phyloP scores from a whole-genome alignment of 176 grass and related monocot species.

The Saccharum officinarum region DNA sequence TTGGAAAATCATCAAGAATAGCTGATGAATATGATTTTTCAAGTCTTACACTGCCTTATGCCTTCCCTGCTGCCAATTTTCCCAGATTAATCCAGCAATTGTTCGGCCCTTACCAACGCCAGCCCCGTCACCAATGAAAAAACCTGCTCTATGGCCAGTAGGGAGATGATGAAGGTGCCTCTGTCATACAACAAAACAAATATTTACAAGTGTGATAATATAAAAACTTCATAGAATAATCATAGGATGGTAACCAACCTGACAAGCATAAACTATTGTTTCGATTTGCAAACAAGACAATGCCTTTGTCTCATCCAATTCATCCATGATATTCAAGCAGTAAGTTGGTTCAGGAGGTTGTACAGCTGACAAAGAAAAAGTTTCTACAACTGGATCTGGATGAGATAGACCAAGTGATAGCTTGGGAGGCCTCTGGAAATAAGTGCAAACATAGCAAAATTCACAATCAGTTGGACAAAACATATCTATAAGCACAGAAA shows the following conservation, averaged over 20 bases:
- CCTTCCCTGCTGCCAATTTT: constrained; percentile 96
- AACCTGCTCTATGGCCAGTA: constrained; percentile 88
- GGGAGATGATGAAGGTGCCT: constrained; percentile 85
- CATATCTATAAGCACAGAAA: constrained; percentile 12
- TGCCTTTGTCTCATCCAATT: constrained; percentile 72
- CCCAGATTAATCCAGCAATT: constrained; percentile 98
- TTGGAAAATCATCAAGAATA: constrained; percentile 5
- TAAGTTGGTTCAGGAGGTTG: constrained; percentile 98
- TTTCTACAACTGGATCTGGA: constrained; percentile 98
- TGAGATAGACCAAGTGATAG: constrained; percentile 75
- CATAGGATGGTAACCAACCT: constrained; percentile 63
- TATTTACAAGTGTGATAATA: constrained; percentile 28
- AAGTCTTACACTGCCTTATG: constrained; percentile 89
- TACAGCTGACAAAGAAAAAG: constrained; percentile 95
- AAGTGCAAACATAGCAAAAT: constrained; percentile 29
- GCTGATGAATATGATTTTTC: constrained; percentile 3
- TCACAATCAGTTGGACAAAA: constrained; percentile 29
- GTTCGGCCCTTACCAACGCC: constrained; percentile 99
- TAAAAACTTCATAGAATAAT: constrained; percentile 19
- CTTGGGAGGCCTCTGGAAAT: constrained; percentile 79
- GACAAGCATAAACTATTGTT: constrained; percentile 96
- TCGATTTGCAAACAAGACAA: constrained; percentile 98
- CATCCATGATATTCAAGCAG: constrained; percentile 69
- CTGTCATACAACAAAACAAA: constrained; percentile 58
- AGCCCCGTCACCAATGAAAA: constrained; percentile 98